Evolutionary conservation across 2,329 filamentous ascomycete species (phyloP), one percentile per base, ranked within the genome.

Genomic region (Parastagonospora avenae): DNA sequence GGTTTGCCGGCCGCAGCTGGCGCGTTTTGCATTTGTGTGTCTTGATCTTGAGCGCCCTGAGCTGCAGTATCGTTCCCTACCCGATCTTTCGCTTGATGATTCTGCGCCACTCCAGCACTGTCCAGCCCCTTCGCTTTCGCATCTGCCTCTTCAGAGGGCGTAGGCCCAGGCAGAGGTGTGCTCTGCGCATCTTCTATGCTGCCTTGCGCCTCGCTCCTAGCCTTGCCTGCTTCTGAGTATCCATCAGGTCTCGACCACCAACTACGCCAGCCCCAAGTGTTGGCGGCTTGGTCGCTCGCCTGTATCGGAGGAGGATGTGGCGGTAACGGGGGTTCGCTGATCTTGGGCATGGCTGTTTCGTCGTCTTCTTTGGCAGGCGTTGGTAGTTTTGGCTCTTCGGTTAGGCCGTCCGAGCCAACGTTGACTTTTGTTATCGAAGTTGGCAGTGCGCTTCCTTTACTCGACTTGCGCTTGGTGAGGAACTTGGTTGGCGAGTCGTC

Each of bases 221-320:
- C 57, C 46, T 73, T 73, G 3, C 49, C 49, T n/a, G 67, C 65
- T n/a, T 77, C 75, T 12, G 64, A 50, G 49, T 79, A 79, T 1
- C 74, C 77, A 57, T 81, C 79, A 5, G 79, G 79, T 28, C 77
- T 64, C 11, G 78, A 80, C 79, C 79, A 81, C 78, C 78, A 81
- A 16, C 76, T 76, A 33, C 75, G 74, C 78, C 78, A 80, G 10
- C 69, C 67, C 51, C 60, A 68, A n/a, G 66, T 62, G 19, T 60
- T 66, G 8, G 58, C 50, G 37, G 52, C 37, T 36, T 44, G 43
- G 14, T 46, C 42, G 1, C 42, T 35, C 8, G 58, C 52, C 28
- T 48, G 45, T 36, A 59, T 66, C 2, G 46, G 10, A 5, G 59
- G 46, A 2, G 76, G 76, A 50, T 77, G 72, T 12, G 78, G 77